These are phyloP conservation scores for Tricholoma hemisulphureum DNA, from an alignment of 768 basidiomycete genomes.

Conservation along the genomic window DNA sequence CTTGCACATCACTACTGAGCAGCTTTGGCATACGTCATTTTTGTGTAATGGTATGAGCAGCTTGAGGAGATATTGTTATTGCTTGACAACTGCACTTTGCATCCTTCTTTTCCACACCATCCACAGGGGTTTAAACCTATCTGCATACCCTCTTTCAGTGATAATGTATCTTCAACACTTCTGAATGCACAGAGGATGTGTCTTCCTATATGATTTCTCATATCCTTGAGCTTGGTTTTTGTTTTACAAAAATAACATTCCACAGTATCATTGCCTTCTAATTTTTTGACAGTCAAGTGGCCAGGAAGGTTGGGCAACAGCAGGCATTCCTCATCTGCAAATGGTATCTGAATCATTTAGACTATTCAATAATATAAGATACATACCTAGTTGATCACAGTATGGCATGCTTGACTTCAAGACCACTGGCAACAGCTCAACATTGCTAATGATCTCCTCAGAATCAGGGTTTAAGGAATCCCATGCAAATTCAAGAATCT, in stretches of 20 bases:
- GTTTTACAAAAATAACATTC: neutral
- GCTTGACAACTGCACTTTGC: neutral
- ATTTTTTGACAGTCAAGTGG: neutral
- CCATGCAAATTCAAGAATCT: too few relatives aligned
- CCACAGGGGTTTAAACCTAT: neutral
- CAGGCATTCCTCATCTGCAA: neutral
- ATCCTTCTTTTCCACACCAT: constrained; percentile 1
- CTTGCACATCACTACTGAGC: too few relatives aligned
- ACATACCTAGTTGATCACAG: neutral
- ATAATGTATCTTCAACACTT: neutral
- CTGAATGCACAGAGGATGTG: constrained; percentile 1
- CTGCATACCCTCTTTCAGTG: neutral
- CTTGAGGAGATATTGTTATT: neutral
- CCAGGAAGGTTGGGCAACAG: neutral
- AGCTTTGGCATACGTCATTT: neutral
- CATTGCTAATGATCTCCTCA: neutral
- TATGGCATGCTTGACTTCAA: too few relatives aligned
- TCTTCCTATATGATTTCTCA: constrained; percentile 1
- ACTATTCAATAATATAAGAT: neutral
- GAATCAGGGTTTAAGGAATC: neutral
- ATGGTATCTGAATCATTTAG: neutral
- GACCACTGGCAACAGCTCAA: neutral
- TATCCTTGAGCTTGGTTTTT: neutral
- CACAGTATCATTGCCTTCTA: neutral
- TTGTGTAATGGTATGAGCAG: neutral